Percentiles rank a stretch among this genome's conserved stretches.
Conservation (phyloP, 768 basidiomycete species). For the Stropharia rugosoannulata region DNA sequence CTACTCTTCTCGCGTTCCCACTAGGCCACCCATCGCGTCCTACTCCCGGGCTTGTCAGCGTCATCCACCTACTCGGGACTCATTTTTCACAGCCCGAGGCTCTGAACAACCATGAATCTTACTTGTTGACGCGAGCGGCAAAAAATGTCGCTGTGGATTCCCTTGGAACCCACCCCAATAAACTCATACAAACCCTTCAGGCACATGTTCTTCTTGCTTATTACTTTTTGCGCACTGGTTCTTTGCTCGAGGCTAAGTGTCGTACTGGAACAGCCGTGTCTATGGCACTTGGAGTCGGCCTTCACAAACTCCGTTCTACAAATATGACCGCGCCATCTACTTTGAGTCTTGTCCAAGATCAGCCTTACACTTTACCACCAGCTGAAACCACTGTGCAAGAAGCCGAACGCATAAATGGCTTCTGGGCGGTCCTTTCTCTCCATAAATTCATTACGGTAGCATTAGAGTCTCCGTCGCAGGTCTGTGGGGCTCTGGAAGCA, state of each 20-base stretch:
- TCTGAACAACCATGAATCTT: constrained; percentile 38
- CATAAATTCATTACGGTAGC: constrained; percentile 58
- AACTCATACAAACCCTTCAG: constrained; percentile 54
- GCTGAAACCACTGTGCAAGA: constrained; percentile 47
- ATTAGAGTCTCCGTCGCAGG: constrained; percentile 49
- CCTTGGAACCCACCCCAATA: constrained; percentile 46
- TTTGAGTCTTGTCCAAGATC: constrained; percentile 37
- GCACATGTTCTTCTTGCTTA: constrained; percentile 63
- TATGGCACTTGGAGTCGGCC: constrained; percentile 43
- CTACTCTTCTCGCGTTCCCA: constrained; percentile 45
- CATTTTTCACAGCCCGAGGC: constrained; percentile 45
- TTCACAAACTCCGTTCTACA: constrained; percentile 46
- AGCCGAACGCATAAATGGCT: constrained; percentile 64
- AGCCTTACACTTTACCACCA: constrained; percentile 40
- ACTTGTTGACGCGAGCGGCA: constrained; percentile 49
- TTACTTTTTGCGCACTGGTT: constrained; percentile 62
- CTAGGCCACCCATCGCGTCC: constrained; percentile 48
- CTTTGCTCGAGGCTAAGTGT: constrained; percentile 59
- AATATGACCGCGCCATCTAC: constrained; percentile 33
- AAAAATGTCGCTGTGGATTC: constrained; percentile 46
- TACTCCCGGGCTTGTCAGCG: constrained; percentile 46
- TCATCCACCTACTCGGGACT: constrained; percentile 52
- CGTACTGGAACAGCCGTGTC: constrained; percentile 53
- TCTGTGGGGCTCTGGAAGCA: constrained; percentile 54
- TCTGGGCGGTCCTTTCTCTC: constrained; percentile 61